phyloP scores from a whole-genome alignment of 768 basidiomycete species.

The Kwoniella sp. region DNA sequence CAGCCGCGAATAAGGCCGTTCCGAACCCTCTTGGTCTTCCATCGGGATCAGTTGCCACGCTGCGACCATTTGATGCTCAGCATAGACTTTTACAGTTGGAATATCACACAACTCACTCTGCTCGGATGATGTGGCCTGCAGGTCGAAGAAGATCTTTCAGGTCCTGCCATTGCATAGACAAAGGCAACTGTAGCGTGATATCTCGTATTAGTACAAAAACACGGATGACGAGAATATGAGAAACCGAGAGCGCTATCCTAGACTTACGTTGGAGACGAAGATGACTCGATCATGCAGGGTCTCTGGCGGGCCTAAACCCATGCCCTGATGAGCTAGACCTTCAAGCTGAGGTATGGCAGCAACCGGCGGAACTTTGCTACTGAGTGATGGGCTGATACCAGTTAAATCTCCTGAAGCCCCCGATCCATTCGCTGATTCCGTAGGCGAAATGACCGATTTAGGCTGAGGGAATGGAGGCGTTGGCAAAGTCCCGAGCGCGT shows the following conservation, averaged over 20 bases:
- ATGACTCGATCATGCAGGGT: conserved; percentile 47
- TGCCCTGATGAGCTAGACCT: conserved; percentile 38
- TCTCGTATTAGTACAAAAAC: too few species aligned
- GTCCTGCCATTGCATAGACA: conserved; percentile 76
- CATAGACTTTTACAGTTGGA: too few species aligned
- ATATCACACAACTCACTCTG: conserved; percentile 60
- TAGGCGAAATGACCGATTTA: conserved; percentile 21
- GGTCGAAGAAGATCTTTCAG: conserved; percentile 92
- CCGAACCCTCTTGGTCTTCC: conserved; percentile 91
- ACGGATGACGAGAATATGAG: too few species aligned
- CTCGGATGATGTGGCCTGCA: conserved; percentile 84
- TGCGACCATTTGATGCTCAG: conserved; percentile 5
- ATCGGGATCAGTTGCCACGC: conserved; percentile 69
- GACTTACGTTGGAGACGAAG: conserved; percentile 48
- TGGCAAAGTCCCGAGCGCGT: conserved; percentile 29
- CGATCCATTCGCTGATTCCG: neutral
- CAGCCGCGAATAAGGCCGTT: conserved; percentile 81
- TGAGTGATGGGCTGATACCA: neutral
- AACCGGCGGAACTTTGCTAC: neutral
- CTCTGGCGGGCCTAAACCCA: conserved; percentile 38
- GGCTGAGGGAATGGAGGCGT: conserved; percentile 25
- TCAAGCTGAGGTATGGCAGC: conserved; percentile 30
- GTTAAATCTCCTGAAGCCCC: conserved; percentile 1
- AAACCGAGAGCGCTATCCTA: too few species aligned
- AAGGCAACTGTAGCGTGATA: conserved; percentile 56